Evolutionary conservation across 495 filamentous ascomycete species (phyloP).

Genomic region (Penicillium bovifimosum): DNA sequence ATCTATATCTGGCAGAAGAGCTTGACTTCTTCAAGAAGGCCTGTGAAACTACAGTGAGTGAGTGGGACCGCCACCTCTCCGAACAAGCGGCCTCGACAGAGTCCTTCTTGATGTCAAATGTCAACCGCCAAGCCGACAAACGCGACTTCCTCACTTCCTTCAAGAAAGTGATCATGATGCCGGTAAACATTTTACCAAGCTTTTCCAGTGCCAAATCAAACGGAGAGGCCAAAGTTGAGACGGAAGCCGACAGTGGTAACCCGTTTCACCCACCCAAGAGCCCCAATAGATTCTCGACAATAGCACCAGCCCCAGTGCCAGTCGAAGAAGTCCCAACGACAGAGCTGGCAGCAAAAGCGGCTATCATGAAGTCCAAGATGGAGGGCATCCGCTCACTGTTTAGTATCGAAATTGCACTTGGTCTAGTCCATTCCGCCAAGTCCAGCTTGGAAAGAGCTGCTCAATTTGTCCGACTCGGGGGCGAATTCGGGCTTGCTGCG

Average conservation of each 20-base stretch:
- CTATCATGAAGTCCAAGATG: conserved; percentile 88
- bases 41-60: conserved; percentile 68
- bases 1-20: conserved; percentile 90
- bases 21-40: conserved; percentile 73
- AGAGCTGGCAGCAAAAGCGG: conserved; percentile 91
- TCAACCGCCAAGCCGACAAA: conserved; percentile 93
- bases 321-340: conserved; percentile 70
- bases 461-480: conserved; percentile 71
- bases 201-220: conserved; percentile 49
- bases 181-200: conserved; percentile 79
- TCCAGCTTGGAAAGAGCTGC: conserved; percentile 79
- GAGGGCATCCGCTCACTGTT: conserved; percentile 93
- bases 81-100: conserved; percentile 89
- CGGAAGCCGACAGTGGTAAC: conserved; percentile 30
- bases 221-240: conserved; percentile 28
- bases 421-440: conserved; percentile 86
- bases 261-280: conserved; percentile 36
- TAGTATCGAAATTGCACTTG: conserved; percentile 90
- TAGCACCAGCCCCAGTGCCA: conserved; percentile 43
- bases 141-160: conserved; percentile 93
- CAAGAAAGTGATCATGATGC: conserved; percentile 99
- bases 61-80: conserved; percentile 87
- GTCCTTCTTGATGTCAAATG: conserved; percentile 89
- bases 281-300: conserved; percentile 49
- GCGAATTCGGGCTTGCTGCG: conserved; percentile 73